These are phyloP conservation scores for Fusarium sp. DNA, from an alignment of 2,329 filamentous ascomycete species.

Conservation along the genomic window DNA sequence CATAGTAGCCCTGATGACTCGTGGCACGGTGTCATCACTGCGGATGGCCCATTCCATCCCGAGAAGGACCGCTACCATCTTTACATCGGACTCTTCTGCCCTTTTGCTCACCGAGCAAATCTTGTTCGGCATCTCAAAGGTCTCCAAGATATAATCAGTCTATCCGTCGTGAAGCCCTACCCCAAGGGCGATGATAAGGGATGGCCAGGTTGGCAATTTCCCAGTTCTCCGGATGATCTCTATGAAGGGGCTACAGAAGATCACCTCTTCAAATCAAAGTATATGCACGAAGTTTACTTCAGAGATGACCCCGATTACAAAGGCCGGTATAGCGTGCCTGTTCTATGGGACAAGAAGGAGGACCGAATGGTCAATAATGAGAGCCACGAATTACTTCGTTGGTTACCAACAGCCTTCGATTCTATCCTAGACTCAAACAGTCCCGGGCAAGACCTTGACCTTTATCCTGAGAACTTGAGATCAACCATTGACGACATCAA, in stretches of 20 bases:
- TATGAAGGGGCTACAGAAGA: constrained; percentile 70
- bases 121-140: constrained; percentile 79
- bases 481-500: constrained; percentile 70
- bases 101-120: constrained; percentile 75
- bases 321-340: constrained; percentile 78
- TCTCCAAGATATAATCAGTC: constrained; percentile 73
- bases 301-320: constrained; percentile 71
- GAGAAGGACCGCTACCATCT: constrained; percentile 68
- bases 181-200: constrained; percentile 71
- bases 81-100: constrained; percentile 69
- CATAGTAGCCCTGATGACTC: constrained; percentile 36
- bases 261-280: constrained; percentile 70
- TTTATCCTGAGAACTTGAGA: constrained; percentile 63
- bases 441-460: constrained; percentile 57
- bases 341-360: constrained; percentile 73
- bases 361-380: constrained; percentile 83
- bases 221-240: constrained; percentile 55
- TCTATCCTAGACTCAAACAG: constrained; percentile 55
- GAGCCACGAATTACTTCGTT: constrained; percentile 82
- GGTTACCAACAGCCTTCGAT: constrained; percentile 82
- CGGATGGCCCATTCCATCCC: constrained; percentile 57
- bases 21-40: constrained; percentile 38
- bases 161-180: constrained; percentile 71
- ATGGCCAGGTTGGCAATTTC: constrained; percentile 72
- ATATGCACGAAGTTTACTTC: constrained; percentile 76